Evolutionary conservation across 805 yeast species (phyloP).

Genomic region (Monosporozyma yasuniensis): DNA sequence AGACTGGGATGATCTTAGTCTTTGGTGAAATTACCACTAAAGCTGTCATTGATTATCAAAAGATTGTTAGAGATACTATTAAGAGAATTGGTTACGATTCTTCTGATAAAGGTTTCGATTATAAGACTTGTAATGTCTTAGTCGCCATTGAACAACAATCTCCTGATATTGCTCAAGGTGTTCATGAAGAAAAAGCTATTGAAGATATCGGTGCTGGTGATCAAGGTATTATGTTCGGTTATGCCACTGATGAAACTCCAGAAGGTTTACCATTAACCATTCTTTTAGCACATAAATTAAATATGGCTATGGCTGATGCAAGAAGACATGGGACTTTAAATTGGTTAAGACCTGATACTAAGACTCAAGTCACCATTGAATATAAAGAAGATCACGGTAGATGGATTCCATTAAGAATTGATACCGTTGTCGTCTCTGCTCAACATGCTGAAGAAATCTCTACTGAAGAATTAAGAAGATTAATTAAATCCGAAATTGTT

Average conservation of each 20-base stretch:
- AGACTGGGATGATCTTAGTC: constrained; percentile 99
- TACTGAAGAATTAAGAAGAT: constrained; percentile 81
- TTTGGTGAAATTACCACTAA: constrained; percentile 99
- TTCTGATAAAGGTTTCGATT: constrained; percentile 95
- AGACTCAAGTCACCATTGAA: constrained; percentile 98
- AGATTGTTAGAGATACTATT: constrained; percentile 95
- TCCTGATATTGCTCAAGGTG: constrained; percentile 98
- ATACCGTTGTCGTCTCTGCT: constrained; percentile 93
- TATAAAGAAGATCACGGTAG: constrained; percentile 93
- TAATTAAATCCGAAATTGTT: constrained; percentile 70
- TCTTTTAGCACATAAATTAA: constrained; percentile 88
- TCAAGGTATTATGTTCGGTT: constrained; percentile 99
- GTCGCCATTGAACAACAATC: constrained; percentile 99
- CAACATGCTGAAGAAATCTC: constrained; percentile 96
- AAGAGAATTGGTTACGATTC: constrained; percentile 97
- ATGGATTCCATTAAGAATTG: constrained; percentile 90
- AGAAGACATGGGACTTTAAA: constrained; percentile 91
- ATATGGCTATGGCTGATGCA: constrained; percentile 93
- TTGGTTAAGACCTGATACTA: constrained; percentile 99
- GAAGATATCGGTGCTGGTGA: constrained; percentile 99
- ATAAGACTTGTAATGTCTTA: constrained; percentile 97
- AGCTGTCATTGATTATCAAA: constrained; percentile 92
- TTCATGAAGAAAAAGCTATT: constrained; percentile 89
- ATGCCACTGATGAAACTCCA: constrained; percentile 98
- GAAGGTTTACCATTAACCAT: constrained; percentile 95